Evolutionary conservation across 2,329 filamentous ascomycete species (phyloP).

Genomic region (Allantophomopsis cytisporea): DNA sequence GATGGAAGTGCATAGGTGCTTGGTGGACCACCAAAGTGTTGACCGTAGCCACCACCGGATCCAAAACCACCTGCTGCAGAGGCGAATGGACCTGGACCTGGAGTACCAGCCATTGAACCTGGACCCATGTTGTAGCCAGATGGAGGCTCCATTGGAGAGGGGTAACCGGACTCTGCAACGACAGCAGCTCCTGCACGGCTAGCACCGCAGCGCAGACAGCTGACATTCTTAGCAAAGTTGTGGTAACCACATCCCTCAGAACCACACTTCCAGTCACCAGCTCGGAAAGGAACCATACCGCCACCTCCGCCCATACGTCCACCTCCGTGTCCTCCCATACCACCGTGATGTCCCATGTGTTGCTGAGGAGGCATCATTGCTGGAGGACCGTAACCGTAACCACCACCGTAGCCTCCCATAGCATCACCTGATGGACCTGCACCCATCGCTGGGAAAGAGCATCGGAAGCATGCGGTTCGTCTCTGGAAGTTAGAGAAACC

Average conservation of each 20-base stretch:
- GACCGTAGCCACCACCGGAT: constrained; percentile 47
- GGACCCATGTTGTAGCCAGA: constrained; percentile 77
- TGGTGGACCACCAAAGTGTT: constrained; percentile 77
- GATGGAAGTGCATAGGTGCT: constrained; percentile 85
- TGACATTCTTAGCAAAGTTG: constrained; percentile 99
- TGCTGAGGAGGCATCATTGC: constrained; percentile 69
- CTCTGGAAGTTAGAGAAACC: constrained; percentile 99
- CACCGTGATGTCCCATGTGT: constrained; percentile 51
- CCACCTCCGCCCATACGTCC: constrained; percentile 70
- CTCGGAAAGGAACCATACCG: constrained; percentile 88
- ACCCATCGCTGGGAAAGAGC: constrained; percentile 92
- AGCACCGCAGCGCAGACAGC: constrained; percentile 89
- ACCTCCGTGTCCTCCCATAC: constrained; percentile 38
- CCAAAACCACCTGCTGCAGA: constrained; percentile 56
- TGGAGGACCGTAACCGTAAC: constrained; percentile 59
- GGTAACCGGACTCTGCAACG: constrained; percentile 85
- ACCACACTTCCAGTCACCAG: constrained; percentile 97
- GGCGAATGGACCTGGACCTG: constrained; percentile 64
- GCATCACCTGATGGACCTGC: constrained; percentile 59
- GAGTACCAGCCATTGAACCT: constrained; percentile 73
- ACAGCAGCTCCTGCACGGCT: constrained; percentile 89
- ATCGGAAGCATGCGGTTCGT: constrained; percentile 95
- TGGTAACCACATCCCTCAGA: constrained; percentile 96
- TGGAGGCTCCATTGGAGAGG: constrained; percentile 76
- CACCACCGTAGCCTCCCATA: constrained; percentile 47